Percentiles rank a stretch among this genome's conserved stretches.
Conservation (phyloP, 352 stramenopile genomes). For the Plasmopara viticola region DNA sequence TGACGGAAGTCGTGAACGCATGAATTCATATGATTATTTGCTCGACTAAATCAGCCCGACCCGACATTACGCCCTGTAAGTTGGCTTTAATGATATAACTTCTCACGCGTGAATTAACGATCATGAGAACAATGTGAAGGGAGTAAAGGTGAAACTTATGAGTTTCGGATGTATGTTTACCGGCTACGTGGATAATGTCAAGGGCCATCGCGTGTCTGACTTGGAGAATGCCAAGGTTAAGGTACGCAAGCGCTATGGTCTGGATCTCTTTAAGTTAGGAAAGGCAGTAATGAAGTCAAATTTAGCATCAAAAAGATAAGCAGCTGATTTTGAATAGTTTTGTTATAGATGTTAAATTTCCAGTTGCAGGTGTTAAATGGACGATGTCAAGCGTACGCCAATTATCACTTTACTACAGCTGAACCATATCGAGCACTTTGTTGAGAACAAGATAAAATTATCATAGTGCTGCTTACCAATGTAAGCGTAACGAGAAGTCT, state of each 20-base stretch:
- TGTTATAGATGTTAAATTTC: not conserved
- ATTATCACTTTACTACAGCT: not conserved
- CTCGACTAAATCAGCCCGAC: not conserved
- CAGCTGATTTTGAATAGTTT: not conserved
- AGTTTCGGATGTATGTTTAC: constrained; percentile 4
- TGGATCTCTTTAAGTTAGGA: not conserved
- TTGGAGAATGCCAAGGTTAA: constrained; percentile 6
- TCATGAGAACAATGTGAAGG: constrained; percentile 7
- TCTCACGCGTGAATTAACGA: not conserved
- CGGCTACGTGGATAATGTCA: constrained; percentile 6
- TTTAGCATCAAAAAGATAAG: too few species aligned
- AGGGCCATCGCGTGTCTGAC: not conserved
- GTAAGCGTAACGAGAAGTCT: too few species aligned
- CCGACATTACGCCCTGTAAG: not conserved
- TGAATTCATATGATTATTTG: not conserved
- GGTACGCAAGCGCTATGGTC: not conserved
- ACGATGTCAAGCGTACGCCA: not conserved
- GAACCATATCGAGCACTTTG: not conserved
- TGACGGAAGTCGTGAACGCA: not conserved
- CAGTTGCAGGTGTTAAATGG: not conserved
- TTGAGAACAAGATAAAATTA: not conserved
- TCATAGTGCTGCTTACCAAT: too few species aligned
- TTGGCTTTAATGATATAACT: not conserved
- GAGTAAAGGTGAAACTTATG: constrained; percentile 2
- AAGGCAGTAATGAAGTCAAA: not conserved